These are phyloP conservation scores for Xanthoconium stramineum DNA, from an alignment of 768 basidiomycete species.

Conservation along the genomic window DNA sequence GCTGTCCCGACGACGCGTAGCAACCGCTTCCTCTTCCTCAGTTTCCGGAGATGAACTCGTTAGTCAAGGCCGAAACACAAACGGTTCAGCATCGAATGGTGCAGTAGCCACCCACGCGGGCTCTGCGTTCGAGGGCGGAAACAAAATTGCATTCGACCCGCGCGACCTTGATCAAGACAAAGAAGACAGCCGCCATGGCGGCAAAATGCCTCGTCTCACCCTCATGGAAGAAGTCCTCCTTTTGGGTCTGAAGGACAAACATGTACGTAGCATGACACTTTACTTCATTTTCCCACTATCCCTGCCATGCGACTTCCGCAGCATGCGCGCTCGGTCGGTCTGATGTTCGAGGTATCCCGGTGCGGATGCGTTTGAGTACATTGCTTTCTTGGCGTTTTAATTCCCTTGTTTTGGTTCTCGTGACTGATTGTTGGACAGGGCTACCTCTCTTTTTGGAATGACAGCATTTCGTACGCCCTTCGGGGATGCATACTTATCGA, in stretches of 20 bases:
- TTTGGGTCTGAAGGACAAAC: constrained; percentile 94
- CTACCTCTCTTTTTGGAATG: constrained; percentile 99
- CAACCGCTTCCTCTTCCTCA: constrained; percentile 38
- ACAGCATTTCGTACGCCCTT: constrained; percentile 98
- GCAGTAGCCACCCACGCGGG: constrained; percentile 59
- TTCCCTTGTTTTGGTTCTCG: background rate
- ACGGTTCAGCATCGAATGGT: constrained; percentile 30
- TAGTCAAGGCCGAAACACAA: constrained; percentile 26
- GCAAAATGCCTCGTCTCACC: constrained; percentile 80
- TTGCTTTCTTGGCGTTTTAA: constrained; percentile 21
- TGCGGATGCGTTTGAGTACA: constrained; percentile 2
- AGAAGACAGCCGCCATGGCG: constrained; percentile 61
- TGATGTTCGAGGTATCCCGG: background rate
- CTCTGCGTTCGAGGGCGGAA: constrained; percentile 81
- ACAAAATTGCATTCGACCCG: constrained; percentile 91
- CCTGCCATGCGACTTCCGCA: constrained; percentile 18
- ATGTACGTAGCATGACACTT: constrained; percentile 49
- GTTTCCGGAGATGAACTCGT: constrained; percentile 38
- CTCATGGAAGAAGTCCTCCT: constrained; percentile 97
- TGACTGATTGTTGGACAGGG: constrained; percentile 46
- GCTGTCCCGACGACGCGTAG: constrained; percentile 58
- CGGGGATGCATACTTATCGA: constrained; percentile 98
- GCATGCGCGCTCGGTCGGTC: constrained; percentile 9
- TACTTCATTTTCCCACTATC: constrained; percentile 1
- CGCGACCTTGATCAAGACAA: constrained; percentile 76